Base-by-base conservation (phyloP, 768 basidiomycete species). In the Scleroderma bovista region DNA sequence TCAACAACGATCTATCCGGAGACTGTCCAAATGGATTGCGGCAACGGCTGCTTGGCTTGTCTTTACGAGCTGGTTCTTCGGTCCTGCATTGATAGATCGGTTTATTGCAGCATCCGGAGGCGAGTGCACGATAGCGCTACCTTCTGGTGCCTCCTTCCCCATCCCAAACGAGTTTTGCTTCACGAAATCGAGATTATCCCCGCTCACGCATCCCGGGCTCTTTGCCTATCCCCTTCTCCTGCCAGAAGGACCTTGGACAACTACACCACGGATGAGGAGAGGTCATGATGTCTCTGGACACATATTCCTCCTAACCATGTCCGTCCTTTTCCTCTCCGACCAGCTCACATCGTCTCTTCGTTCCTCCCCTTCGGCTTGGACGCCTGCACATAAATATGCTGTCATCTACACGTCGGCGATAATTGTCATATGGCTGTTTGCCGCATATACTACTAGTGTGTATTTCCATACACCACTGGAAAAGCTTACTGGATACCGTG, bases 221-320 rank as follows among this genome's bases (percentile, higher is more conserved):
- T 89, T 91, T 68, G 60, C 74, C 11, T 57, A 70, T 5, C 55
- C 65, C 17, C 57, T 77, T 46, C 43, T 65, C 5, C 58, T 71
- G 26, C 72, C 74, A 2, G 64, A 69, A 4, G 43, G 42, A 2
- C 73, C 69, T 13, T 84, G 77, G 78, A 64, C 61, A 24, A 66
- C 62, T 1, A 69, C 69, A 0, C 89, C 93, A 9, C 71, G 86
- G 24, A 69, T 95, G 54, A 76, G 81, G 47, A 78, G 75, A 37
- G 95, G 95, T 0, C 93, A 96, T 63, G 95, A 98, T 59, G 81
- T 97, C 13, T 94, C 92, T 0, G 95, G 95, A 7, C 95, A 97
- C 62, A 74, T 93, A 26, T 97, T 96, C 72, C 76, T 98, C 53
- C 76, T 97, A 55, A 86, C 86, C 2, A 78, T 95, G 72, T 75